Evolutionary conservation across 164 flowering plant genomes (phyloP), one percentile per base, ranked within the genome.

Genomic region (Liquidambar formosana): DNA sequence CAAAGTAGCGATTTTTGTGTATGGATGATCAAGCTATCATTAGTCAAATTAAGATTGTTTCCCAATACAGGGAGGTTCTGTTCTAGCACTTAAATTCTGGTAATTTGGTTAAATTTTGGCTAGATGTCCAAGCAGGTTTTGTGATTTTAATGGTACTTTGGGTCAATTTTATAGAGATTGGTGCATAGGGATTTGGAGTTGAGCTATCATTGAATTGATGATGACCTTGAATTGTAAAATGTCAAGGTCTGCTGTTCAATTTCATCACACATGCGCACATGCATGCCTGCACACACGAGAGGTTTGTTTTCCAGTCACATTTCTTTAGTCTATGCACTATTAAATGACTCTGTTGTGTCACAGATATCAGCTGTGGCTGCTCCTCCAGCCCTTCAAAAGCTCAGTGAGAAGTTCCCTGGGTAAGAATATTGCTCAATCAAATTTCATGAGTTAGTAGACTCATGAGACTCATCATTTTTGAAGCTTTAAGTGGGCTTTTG

Each of bases 301-400:
- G 61, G 25, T 11, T 14, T 3, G 19, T 26, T 52, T 18, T 54
- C 6, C 26, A 23, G 27, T 27, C 41, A 15, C 25, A 10, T 19
- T 10, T 65, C 18, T 49, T 23, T 66, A 14, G 18, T 21, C 23
- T 19, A 19, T 15, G 13, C 19, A 12, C 61, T 41, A 21, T 27
- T 64, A 43, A 26, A 25, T 1, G 25, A 59, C 59, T 19, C 52
- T 71, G 41, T 41, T 21, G 16, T 63, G n/a, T 76, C 25, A 53
- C 88, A 96, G 99, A 83, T 96, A 77, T 85, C 88, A 51, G 99
- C 96, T 63, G 86, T 93, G n/a, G 93, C 97, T 71, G 89, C 92
- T 69, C 93, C 97, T 74, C 99, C 98, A 8, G 97, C 99, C n/a
- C 97, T 96, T 69, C 81, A 85, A 70, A 93, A 91, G 88, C 94